Evolutionary conservation across 1,284 basidiomycete genomes (phyloP).

Genomic region (Meripilus lineatus): DNA sequence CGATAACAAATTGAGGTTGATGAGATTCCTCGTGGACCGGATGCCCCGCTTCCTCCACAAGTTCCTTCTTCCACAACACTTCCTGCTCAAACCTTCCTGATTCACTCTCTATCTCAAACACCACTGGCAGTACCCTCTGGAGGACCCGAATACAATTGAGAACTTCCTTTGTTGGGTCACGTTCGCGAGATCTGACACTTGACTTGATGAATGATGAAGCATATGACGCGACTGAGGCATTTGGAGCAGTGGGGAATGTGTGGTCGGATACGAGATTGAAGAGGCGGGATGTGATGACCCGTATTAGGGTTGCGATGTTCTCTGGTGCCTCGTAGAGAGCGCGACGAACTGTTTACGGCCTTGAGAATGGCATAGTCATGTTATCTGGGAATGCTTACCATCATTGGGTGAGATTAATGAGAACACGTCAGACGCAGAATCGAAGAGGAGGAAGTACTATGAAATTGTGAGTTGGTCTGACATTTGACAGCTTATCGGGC

Average conservation of each 20-base stretch:
- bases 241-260: constrained; percentile 67
- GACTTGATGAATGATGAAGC: constrained; percentile 65
- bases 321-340: constrained; percentile 78
- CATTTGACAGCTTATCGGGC: constrained; percentile 23
- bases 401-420: constrained; percentile 83
- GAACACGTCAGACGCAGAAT: constrained; percentile 84
- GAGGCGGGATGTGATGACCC: constrained; percentile 68
- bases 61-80: constrained; percentile 64
- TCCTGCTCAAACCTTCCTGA: constrained; percentile 65
- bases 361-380: neutral
- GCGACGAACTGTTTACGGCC: constrained; percentile 55
- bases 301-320: constrained; percentile 81
- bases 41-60: constrained; percentile 29
- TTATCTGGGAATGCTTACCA: constrained; percentile 46
- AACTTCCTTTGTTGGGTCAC: constrained; percentile 76
- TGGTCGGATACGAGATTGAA: constrained; percentile 80
- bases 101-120: constrained; percentile 81
- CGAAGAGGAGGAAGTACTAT: constrained; percentile 81
- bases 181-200: constrained; percentile 37
- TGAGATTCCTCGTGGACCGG: constrained; percentile 22
- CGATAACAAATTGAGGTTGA: constrained; percentile 73
- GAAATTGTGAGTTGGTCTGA: no score
- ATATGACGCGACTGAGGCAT: constrained; percentile 56
- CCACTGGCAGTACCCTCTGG: constrained; percentile 79
- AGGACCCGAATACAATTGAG: constrained; percentile 86